A percentile compares a stretch with the other conserved stretches of the same genome.
Evolutionary conservation across 75 land plant genomes (phyloP).

Genomic region (Pinus tabuliformis): DNA sequence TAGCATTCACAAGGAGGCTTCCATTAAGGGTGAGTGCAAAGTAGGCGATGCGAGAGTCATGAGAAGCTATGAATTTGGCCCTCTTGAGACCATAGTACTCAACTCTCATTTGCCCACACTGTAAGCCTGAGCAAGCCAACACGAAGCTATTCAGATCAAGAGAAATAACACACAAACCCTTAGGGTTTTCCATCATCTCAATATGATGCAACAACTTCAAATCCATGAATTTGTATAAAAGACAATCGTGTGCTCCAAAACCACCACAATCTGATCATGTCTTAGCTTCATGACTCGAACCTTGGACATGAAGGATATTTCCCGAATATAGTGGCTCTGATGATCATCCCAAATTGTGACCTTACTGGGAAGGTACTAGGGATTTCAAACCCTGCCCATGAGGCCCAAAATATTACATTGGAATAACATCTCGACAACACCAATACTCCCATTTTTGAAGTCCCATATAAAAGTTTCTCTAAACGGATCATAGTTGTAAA

Average conservation of each 20-base stretch:
- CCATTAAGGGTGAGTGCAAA: conserved; percentile 65
- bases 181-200: conserved; percentile 77
- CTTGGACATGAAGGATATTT: conserved; percentile 74
- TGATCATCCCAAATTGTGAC: conserved; percentile 95
- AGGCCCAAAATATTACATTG: conserved; percentile 70
- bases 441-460: conserved; percentile 61
- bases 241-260: conserved; percentile 78
- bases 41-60: conserved; percentile 54
- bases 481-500: conserved; percentile 75
- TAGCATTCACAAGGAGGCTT: conserved; percentile 64
- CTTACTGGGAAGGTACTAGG: conserved; percentile 69
- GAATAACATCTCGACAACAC: conserved; percentile 81
- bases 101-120: conserved; percentile 68
- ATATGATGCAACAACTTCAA: conserved; percentile 77
- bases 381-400: conserved; percentile 60
- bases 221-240: conserved; percentile 72
- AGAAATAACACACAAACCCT: conserved; percentile 73
- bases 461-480: conserved; percentile 67
- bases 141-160: conserved; percentile 48
- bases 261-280: conserved; percentile 63
- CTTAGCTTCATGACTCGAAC: conserved; percentile 59
- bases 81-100: conserved; percentile 61
- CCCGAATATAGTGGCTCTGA: conserved; percentile 77
- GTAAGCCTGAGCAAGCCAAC: conserved; percentile 75
- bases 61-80: conserved; percentile 56